Conservation (phyloP, 2,329 filamentous ascomycete species). For the Blastomyces emzantsi region DNA sequence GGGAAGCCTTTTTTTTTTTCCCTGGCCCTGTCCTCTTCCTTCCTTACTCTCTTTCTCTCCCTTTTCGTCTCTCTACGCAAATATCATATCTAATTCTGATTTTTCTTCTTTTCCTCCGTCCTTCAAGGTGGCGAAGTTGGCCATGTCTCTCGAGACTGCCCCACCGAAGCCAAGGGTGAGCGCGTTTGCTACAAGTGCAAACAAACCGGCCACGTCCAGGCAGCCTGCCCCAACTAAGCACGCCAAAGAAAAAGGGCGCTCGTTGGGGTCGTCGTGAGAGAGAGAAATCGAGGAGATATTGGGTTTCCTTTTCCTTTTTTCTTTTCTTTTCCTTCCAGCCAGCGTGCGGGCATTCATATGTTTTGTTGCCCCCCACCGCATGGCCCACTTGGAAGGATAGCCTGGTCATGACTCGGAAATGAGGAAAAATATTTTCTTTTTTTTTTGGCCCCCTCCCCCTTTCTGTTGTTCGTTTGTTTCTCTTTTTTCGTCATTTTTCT, state of each 20-base stretch:
- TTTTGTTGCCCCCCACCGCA: background rate
- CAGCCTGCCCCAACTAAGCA: conserved; percentile 75
- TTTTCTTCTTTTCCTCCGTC: conserved; percentile 1
- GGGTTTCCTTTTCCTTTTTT: conserved; percentile 3
- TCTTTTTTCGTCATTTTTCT: background rate
- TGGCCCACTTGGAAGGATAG: background rate
- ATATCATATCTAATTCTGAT: background rate
- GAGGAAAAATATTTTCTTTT: background rate
- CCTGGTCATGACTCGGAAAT: conserved; percentile 9
- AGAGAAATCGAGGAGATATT: conserved; percentile 4
- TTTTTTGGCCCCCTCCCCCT: background rate
- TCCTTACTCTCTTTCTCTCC: background rate
- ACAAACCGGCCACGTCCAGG: conserved; percentile 82
- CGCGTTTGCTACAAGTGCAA: conserved; percentile 98
- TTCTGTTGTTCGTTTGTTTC: background rate
- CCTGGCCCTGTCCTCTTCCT: background rate
- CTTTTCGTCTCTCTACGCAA: background rate
- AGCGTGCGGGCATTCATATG: background rate
- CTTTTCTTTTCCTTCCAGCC: background rate
- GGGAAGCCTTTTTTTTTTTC: too few relatives aligned
- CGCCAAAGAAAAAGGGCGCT: background rate
- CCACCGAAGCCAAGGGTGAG: conserved; percentile 80
- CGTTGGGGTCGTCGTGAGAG: conserved; percentile 1
- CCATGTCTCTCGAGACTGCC: conserved; percentile 92
- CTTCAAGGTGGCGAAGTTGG: conserved; percentile 68